Evolutionary conservation across 148 eudicot species (phyloP).

Genomic region (Camellia sinensis): DNA sequence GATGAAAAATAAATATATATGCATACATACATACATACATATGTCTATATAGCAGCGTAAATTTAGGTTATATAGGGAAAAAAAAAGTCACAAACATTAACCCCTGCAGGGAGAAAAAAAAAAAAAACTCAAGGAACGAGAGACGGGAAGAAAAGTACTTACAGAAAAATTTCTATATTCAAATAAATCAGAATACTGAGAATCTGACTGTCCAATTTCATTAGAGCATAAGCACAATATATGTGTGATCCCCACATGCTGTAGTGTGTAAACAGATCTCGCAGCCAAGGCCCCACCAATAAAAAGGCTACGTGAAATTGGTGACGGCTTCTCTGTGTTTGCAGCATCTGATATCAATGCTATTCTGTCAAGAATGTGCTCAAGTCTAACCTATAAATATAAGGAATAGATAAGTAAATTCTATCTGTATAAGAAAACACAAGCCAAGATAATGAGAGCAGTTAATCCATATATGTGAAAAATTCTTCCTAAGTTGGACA

Average conservation of each 20-base stretch:
- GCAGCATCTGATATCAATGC: conserved; percentile 89
- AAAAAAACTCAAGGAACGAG: not conserved
- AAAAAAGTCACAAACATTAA: not conserved
- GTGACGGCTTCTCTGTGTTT: conserved; percentile 89
- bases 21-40: too few species aligned
- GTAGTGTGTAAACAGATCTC: conserved; percentile 83
- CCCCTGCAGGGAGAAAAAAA: not conserved
- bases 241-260: conserved; percentile 84
- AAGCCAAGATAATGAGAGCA: not conserved
- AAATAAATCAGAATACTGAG: conserved; percentile 73
- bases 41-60: too few species aligned
- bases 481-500: not conserved
- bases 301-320: conserved; percentile 54
- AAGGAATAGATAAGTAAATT: not conserved
- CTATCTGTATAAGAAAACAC: not conserved
- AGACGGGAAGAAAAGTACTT: conserved; percentile 27
- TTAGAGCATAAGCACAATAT: conserved; percentile 90
- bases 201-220: conserved; percentile 94
- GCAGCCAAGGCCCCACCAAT: conserved; percentile 98
- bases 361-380: conserved; percentile 96
- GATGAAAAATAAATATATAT: too few species aligned
- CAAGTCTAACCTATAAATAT: conserved; percentile 75
- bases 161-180: conserved; percentile 77
- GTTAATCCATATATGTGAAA: not conserved
- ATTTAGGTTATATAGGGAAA: too few species aligned